Conservation (phyloP, 2,329 filamentous ascomycete species). For the Penicillium capsulatum region DNA sequence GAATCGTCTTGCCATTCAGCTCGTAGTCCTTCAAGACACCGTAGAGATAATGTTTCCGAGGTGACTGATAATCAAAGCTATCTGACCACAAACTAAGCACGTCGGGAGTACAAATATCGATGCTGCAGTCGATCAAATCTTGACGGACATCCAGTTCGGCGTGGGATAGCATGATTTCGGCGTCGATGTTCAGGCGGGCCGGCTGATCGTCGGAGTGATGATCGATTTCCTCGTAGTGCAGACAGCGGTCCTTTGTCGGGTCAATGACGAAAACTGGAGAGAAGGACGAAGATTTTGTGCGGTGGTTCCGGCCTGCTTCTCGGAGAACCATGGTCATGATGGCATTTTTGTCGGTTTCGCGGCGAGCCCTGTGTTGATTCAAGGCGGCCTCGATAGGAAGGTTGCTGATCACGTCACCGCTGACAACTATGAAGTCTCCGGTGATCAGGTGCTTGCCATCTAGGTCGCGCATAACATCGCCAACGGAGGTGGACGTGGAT, state of each 20-base stretch:
- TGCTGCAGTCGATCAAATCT: constrained; percentile 87
- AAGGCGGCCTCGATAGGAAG: constrained; percentile 76
- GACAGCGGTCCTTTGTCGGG: constrained; percentile 69
- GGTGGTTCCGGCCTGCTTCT: constrained; percentile 68
- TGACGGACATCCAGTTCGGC: constrained; percentile 76
- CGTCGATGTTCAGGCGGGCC: constrained; percentile 62
- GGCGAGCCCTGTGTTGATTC: constrained; percentile 72
- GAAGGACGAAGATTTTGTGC: constrained; percentile 70
- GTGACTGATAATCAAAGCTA: constrained; percentile 93
- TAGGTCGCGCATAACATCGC: constrained; percentile 90
- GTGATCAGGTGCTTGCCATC: constrained; percentile 80
- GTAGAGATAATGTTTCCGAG: constrained; percentile 81
- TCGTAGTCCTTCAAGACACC: constrained; percentile 96
- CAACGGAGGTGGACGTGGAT: constrained; percentile 79
- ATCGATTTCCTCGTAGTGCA: constrained; percentile 91
- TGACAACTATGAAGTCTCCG: constrained; percentile 87
- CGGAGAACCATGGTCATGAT: constrained; percentile 96
- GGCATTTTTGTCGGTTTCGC: constrained; percentile 80
- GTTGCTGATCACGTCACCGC: constrained; percentile 89
- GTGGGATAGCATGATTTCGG: constrained; percentile 68
- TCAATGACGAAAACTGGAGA: constrained; percentile 85
- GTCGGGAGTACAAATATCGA: constrained; percentile 96
- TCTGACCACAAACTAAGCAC: constrained; percentile 94
- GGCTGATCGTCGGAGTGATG: constrained; percentile 53
- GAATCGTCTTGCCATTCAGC: constrained; percentile 93